These are phyloP conservation scores for Ensete glaucum DNA, from an alignment of 176 grass and related monocot species.

Conservation along the genomic window DNA sequence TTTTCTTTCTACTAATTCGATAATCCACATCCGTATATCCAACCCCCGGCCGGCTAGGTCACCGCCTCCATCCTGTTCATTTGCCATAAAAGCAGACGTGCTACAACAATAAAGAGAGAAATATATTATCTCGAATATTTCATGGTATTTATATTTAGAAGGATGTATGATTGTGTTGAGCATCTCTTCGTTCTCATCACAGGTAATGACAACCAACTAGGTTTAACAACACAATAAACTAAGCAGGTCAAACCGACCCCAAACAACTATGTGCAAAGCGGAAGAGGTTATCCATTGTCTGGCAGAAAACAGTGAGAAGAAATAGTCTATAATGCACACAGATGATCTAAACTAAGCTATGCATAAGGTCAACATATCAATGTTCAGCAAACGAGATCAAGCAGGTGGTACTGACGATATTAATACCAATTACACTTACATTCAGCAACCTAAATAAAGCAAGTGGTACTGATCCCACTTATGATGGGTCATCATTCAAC, in stretches of 20 bases:
- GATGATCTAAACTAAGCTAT: not conserved
- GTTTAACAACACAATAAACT: not conserved
- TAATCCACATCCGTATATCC: not conserved
- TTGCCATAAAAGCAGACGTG: not conserved
- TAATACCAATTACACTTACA: not conserved
- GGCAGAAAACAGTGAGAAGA: not conserved
- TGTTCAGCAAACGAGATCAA: conserved; percentile 1
- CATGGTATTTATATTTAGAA: not conserved
- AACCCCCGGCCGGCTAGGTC: not conserved
- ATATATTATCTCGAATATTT: not conserved
- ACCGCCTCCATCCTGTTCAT: not conserved
- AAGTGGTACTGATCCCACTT: not conserved
- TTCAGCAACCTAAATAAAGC: conserved; percentile 2
- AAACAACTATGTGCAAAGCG: not conserved
- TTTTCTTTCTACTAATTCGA: not conserved
- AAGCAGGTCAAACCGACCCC: not conserved
- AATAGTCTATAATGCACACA: not conserved
- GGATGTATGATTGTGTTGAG: not conserved
- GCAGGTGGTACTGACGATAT: not conserved
- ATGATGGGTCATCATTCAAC: not conserved
- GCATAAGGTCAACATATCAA: not conserved
- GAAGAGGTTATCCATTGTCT: not conserved
- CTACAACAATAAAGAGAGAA: not conserved
- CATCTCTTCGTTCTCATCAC: not conserved
- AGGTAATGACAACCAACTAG: not conserved